Base-by-base conservation (phyloP, 371 early-diverging fungal genomes). In the Blakeslea trispora region DNA sequence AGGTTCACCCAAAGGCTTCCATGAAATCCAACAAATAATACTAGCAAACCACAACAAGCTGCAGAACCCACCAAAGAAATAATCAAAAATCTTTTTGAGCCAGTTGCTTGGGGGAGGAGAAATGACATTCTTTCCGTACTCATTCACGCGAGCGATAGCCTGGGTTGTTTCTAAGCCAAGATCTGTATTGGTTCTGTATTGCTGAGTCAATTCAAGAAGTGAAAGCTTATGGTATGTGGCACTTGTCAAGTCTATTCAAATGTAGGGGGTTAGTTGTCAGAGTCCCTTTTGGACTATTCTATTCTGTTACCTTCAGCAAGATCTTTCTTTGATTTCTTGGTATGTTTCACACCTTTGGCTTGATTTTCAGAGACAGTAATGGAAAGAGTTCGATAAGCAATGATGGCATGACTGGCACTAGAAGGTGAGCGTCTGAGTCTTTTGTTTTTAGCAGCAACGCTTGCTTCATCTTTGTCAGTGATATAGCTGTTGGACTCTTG, bases 51-150 rank as follows among this genome's bases (percentile, higher is more conserved):
- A 77, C 17, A 77, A 44, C 21, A 72, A 43, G 47, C 61, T 50
- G 48, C 72, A 72, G 40, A 77, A 77, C 8, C 77, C 77, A 47
- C 77, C 77, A 59, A 77, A 71, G 41, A 70, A 66, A 21, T 74
- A 77, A 3, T 47, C 42, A 45, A 68, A 51, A 15, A 82, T 34
- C 58, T 85, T 86, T 37, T 61, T 57, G 9, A 56, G 14, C 57
- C 73, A 72, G 50, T 81, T 77, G 45, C 64, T 76, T 6, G 72
- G 74, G 41, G 81, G 81, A 1, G 71, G 70, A 13, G 72, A 69
- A 34, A 83, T 68, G 0, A 57, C 44, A 43, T 86, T 84, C 9
- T 63, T 74, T 1, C 84, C 84, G 54, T 82, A 70, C 35, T 71
- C 64, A n/a, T 58, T 55, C 7, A 75, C 61, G 28, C 82, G 73